These are phyloP conservation scores for Avena eriantha DNA, from an alignment of 176 grass and related monocot species.

Conservation along the genomic window DNA sequence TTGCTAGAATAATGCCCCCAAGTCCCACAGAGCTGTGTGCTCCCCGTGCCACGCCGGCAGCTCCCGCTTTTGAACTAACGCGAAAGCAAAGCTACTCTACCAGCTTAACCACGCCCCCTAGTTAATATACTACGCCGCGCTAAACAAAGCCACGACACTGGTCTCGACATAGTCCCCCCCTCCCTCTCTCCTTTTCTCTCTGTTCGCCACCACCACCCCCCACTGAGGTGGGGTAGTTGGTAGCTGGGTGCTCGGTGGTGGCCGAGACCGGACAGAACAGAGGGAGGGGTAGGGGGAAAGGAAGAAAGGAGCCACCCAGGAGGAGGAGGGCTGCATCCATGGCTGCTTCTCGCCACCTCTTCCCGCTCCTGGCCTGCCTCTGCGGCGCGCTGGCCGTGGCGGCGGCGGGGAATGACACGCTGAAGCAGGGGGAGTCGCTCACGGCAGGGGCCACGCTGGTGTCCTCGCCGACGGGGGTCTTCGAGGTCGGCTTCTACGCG, in stretches of 20 bases:
- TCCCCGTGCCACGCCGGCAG: not conserved
- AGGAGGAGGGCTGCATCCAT: constrained; percentile 27
- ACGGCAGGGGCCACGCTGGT: constrained; percentile 51
- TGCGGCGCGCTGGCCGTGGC: not conserved
- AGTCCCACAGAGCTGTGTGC: too few species aligned
- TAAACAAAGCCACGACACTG: constrained; percentile 37
- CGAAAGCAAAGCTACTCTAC: constrained; percentile 25
- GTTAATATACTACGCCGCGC: constrained; percentile 11
- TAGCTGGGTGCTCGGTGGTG: constrained; percentile 14
- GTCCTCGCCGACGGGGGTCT: constrained; percentile 55
- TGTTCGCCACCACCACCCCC: not conserved
- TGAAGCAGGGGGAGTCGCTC: constrained; percentile 54
- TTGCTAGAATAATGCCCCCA: not conserved
- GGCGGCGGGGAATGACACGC: constrained; percentile 36
- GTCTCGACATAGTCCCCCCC: not conserved
- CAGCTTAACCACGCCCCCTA: constrained; percentile 22
- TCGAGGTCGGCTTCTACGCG: constrained; percentile 78
- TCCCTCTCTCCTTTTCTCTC: not conserved
- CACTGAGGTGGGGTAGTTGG: constrained; percentile 41
- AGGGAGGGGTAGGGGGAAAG: not conserved
- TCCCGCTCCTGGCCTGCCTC: constrained; percentile 34
- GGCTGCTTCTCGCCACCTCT: constrained; percentile 33
- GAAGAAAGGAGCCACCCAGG: not conserved
- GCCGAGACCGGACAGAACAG: not conserved
- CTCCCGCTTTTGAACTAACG: constrained; percentile 19